Evolutionary conservation across 805 yeast species (phyloP).

Genomic region (Pichia gijzeniarum): DNA sequence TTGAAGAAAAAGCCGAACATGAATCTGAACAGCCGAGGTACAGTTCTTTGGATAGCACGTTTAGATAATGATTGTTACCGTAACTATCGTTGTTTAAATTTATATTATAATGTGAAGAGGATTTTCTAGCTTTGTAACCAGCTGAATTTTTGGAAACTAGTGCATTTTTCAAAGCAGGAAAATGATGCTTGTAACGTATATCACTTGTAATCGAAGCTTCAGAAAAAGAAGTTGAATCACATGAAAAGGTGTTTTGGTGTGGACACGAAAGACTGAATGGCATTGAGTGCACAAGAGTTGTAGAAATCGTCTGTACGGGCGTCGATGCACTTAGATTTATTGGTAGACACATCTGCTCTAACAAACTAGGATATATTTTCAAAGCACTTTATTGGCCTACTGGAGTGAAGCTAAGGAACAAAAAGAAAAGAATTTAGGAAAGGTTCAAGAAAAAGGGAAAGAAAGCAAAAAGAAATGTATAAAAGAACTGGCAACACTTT

Average conservation of each 20-base stretch:
- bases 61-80: no score
- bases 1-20: neutral
- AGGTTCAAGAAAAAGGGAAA: no score
- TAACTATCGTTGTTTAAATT: no score
- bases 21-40: neutral
- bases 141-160: slow-evolving; percentile 1
- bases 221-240: neutral
- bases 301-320: neutral
- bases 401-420: no score
- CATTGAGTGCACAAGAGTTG: slow-evolving; percentile 1
- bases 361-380: no score
- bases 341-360: neutral
- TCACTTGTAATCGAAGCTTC: neutral
- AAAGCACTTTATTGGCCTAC: no score
- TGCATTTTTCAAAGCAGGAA: slow-evolving; percentile 1
- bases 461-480: no score
- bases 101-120: neutral
- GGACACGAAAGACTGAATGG: neutral
- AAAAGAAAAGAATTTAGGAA: no score
- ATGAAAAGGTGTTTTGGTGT: neutral
- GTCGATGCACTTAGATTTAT: neutral
- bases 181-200: neutral
- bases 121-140: slow-evolving; percentile 1
- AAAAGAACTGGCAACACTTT: no score
- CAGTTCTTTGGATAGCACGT: neutral